These are phyloP conservation scores for Yarrowia galli DNA, from an alignment of 1,139 yeast genomes.

Conservation along the genomic window DNA sequence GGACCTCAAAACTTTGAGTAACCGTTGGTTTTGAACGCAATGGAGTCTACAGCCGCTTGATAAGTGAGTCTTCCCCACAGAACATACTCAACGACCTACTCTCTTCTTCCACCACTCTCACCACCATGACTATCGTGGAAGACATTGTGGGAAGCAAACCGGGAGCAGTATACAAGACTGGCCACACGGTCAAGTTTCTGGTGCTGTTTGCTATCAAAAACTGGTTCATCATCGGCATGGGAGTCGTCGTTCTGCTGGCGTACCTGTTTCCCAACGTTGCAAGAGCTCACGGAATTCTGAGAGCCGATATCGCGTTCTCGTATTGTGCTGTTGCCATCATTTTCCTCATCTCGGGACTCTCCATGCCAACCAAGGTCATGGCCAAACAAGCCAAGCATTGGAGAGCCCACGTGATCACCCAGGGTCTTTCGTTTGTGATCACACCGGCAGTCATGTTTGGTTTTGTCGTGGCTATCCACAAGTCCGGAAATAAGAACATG, in stretches of 20 bases:
- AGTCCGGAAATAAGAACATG: slow-evolving; percentile 62
- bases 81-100: neutral
- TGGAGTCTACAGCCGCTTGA: slow-evolving; percentile 5
- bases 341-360: slow-evolving; percentile 78
- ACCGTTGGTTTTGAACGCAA: slow-evolving; percentile 1
- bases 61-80: slow-evolving; percentile 12
- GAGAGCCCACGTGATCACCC: slow-evolving; percentile 81
- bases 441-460: slow-evolving; percentile 82
- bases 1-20: neutral
- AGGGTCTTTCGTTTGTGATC: slow-evolving; percentile 71
- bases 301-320: slow-evolving; percentile 75
- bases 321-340: slow-evolving; percentile 91
- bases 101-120: no score
- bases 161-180: slow-evolving; percentile 14
- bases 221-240: slow-evolving; percentile 81
- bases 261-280: slow-evolving; percentile 83
- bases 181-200: slow-evolving; percentile 10
- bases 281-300: slow-evolving; percentile 75
- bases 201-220: slow-evolving; percentile 41
- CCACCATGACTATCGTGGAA: slow-evolving; percentile 8
- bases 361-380: slow-evolving; percentile 71
- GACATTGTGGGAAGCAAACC: slow-evolving; percentile 14
- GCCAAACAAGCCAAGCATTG: slow-evolving; percentile 69
- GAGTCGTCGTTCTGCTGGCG: slow-evolving; percentile 75
- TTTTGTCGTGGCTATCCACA: slow-evolving; percentile 69